Evolutionary conservation across 1,139 yeast genomes (phyloP).

Genomic region (Scheffersomyces parashehatae): DNA sequence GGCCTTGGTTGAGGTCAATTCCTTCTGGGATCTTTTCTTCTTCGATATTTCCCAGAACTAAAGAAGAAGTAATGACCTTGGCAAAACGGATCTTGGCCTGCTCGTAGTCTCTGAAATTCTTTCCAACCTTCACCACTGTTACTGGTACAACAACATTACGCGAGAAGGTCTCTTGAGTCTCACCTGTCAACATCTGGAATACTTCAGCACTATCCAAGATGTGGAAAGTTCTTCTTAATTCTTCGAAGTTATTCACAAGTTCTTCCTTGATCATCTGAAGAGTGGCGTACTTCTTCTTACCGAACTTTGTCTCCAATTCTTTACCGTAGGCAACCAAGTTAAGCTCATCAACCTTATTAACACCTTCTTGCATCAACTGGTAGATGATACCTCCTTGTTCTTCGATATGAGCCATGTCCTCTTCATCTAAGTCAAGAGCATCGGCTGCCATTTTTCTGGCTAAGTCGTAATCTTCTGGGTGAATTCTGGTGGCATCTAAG

Average conservation of each 20-base stretch:
- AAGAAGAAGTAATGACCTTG: slow-evolving; percentile 70
- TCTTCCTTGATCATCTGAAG: slow-evolving; percentile 88
- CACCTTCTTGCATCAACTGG: slow-evolving; percentile 77
- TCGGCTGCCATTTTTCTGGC: slow-evolving; percentile 98
- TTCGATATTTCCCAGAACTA: slow-evolving; percentile 72
- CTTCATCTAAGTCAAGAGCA: slow-evolving; percentile 94
- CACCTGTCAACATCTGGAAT: slow-evolving; percentile 90
- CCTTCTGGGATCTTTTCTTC: slow-evolving; percentile 64
- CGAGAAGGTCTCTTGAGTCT: slow-evolving; percentile 65
- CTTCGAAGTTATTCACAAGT: slow-evolving; percentile 82
- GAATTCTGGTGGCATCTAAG: slow-evolving; percentile 92
- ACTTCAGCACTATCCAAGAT: slow-evolving; percentile 68
- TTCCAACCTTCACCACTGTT: slow-evolving; percentile 57
- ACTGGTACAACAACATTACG: slow-evolving; percentile 81
- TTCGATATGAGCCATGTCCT: slow-evolving; percentile 81
- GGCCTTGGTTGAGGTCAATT: slow-evolving; percentile 56
- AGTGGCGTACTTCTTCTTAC: slow-evolving; percentile 78
- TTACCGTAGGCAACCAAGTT: slow-evolving; percentile 93
- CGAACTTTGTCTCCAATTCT: slow-evolving; percentile 76
- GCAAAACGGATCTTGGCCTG: slow-evolving; percentile 41
- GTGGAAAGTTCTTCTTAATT: slow-evolving; percentile 73
- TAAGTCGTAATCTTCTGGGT: slow-evolving; percentile 94
- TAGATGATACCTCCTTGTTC: slow-evolving; percentile 81
- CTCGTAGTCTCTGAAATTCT: slow-evolving; percentile 38
- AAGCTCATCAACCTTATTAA: slow-evolving; percentile 83